These are phyloP conservation scores for Tylopilus sp. DNA, from an alignment of 1,284 basidiomycete genomes.

Conservation along the genomic window DNA sequence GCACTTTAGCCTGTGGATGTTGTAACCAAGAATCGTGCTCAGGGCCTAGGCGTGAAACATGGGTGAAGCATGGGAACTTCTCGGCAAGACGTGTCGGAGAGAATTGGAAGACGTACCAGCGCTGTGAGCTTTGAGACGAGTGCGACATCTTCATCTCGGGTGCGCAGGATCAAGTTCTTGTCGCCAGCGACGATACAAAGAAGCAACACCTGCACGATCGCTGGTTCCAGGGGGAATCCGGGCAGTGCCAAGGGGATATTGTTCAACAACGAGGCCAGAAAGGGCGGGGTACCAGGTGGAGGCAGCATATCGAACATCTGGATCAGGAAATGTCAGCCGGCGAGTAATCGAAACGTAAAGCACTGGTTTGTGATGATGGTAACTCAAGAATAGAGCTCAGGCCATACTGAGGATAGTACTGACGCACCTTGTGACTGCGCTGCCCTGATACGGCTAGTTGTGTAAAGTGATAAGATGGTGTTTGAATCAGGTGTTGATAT, in stretches of 20 bases:
- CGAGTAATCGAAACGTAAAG: neutral
- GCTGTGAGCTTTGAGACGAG: conserved; percentile 65
- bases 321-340: neutral
- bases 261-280: conserved; percentile 63
- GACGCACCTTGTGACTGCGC: conserved; percentile 13
- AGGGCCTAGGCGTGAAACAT: conserved; percentile 57
- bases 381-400: conserved; percentile 6
- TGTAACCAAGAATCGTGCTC: conserved; percentile 66
- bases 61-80: conserved; percentile 17
- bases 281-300: conserved; percentile 58
- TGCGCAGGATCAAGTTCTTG: conserved; percentile 70
- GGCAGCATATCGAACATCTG: conserved; percentile 32
- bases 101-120: conserved; percentile 58
- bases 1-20: conserved; percentile 68
- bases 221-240: conserved; percentile 66
- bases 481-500: conserved; percentile 22
- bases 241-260: conserved; percentile 57
- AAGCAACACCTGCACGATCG: conserved; percentile 73
- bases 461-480: conserved; percentile 13
- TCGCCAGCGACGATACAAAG: conserved; percentile 70
- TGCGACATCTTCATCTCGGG: conserved; percentile 68
- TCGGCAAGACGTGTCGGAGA: conserved; percentile 8
- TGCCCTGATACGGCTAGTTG: conserved; percentile 5
- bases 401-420: too few relatives aligned
- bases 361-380: conserved; percentile 35